Evolutionary conservation across 2,329 filamentous ascomycete genomes (phyloP).

Genomic region (Ophiostoma fasciatum): DNA sequence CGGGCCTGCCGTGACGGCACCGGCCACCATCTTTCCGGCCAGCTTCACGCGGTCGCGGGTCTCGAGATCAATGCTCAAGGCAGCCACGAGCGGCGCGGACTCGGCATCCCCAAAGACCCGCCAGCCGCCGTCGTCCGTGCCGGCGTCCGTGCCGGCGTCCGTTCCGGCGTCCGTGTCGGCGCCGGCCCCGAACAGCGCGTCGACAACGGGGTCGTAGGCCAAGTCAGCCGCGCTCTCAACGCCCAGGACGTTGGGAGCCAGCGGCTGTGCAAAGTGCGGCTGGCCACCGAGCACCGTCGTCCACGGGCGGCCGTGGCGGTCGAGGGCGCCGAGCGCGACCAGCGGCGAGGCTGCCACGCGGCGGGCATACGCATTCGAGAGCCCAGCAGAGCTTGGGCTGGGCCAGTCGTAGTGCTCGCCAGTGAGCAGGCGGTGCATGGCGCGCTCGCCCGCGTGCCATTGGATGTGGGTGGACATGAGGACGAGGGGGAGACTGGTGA

Average conservation of each 20-base stretch:
- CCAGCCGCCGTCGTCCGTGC: constrained; percentile 23
- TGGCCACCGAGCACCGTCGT: constrained; percentile 66
- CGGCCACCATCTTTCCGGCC: constrained; percentile 53
- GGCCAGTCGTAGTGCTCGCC: constrained; percentile 31
- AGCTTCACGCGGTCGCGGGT: constrained; percentile 60
- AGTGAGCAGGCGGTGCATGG: constrained; percentile 47
- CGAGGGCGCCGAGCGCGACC: constrained; percentile 59
- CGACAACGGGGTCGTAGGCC: constrained; percentile 53
- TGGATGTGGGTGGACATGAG: constrained; percentile 12
- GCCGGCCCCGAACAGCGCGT: constrained; percentile 39
- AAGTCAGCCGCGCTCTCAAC: constrained; percentile 46
- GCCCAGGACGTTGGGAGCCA: constrained; percentile 49
- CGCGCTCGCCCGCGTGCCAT: constrained; percentile 53
- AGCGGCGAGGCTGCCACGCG: constrained; percentile 50
- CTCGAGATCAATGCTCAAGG: constrained; percentile 50
- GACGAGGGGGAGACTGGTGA: too few species aligned
- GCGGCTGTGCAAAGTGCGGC: constrained; percentile 47
- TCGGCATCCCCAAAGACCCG: too few species aligned
- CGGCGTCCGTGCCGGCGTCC: constrained; percentile 14
- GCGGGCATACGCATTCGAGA: constrained; percentile 44
- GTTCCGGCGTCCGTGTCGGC: constrained; percentile 12
- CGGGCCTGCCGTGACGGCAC: constrained; percentile 28
- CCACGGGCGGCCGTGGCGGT: constrained; percentile 54
- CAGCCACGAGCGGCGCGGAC: constrained; percentile 28
- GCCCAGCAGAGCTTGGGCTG: constrained; percentile 53